Percentiles rank a stretch among this genome's conserved stretches.
phyloP scores from a whole-genome alignment of 2,329 filamentous ascomycete genomes.

The Chaetomiaceae sp. region DNA sequence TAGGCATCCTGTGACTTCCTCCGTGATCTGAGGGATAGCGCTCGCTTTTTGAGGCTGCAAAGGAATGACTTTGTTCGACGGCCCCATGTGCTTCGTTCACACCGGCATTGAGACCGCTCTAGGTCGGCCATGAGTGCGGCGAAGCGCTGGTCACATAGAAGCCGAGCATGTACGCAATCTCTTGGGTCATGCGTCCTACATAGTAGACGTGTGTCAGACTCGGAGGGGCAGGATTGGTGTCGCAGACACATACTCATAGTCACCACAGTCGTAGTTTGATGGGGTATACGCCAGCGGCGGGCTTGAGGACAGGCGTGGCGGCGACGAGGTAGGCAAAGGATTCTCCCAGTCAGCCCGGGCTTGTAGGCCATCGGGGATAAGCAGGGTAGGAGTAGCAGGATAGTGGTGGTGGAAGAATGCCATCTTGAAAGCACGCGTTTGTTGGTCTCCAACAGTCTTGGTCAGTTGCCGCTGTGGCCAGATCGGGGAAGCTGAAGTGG shows the following conservation, averaged over 20 bases:
- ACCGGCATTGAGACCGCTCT: conserved; percentile 8
- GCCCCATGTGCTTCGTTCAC: conserved; percentile 5
- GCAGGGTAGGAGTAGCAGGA: background rate
- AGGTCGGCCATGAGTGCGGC: conserved; percentile 2
- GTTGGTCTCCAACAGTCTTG: background rate
- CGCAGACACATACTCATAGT: background rate
- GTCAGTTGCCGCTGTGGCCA: background rate
- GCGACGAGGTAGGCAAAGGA: background rate
- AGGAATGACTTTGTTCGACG: conserved; percentile 11
- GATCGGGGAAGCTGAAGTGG: background rate
- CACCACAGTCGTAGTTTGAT: background rate
- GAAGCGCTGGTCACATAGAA: conserved; percentile 10
- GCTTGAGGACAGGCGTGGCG: background rate
- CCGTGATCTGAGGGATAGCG: background rate
- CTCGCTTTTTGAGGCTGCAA: conserved; percentile 2
- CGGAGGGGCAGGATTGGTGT: background rate
- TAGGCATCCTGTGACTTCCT: background rate
- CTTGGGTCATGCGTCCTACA: conserved; percentile 1
- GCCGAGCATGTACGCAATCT: background rate
- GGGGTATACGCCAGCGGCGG: background rate
- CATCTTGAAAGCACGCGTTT: background rate
- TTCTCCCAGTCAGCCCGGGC: background rate
- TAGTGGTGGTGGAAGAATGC: background rate
- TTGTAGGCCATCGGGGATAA: background rate
- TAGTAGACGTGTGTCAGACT: background rate